phyloP scores from a whole-genome alignment of 2,329 filamentous ascomycete genomes.

The Pyricularia pennisetigena region DNA sequence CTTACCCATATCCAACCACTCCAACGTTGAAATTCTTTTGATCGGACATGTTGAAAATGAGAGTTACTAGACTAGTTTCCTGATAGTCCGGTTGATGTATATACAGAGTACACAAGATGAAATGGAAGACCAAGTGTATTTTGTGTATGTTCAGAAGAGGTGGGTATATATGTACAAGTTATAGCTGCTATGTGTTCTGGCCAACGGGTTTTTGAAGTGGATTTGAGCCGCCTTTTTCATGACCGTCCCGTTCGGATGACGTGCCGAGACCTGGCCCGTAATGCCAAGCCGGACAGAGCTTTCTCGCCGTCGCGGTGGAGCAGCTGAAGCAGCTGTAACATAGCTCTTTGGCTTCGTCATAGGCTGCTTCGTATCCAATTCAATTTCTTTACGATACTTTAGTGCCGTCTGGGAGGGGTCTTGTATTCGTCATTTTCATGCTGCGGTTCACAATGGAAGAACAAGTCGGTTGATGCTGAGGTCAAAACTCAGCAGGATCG shows the following conservation, averaged over 20 bases:
- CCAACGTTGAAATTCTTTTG: constrained; percentile 15
- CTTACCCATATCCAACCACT: constrained; percentile 18
- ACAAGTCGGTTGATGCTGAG: not conserved
- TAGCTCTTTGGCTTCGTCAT: not conserved
- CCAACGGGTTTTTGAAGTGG: not conserved
- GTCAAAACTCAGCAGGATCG: no score
- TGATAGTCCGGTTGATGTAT: not conserved
- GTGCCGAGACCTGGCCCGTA: not conserved
- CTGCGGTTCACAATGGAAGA: not conserved
- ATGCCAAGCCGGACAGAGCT: not conserved
- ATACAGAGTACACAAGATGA: not conserved
- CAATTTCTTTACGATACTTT: not conserved
- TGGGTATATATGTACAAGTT: not conserved
- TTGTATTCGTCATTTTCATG: not conserved
- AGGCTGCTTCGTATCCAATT: not conserved
- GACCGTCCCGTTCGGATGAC: not conserved
- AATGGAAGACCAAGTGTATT: not conserved
- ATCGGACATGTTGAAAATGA: not conserved
- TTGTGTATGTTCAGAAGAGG: not conserved
- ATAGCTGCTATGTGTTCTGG: not conserved
- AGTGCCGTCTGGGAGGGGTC: not conserved
- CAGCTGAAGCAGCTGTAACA: not conserved
- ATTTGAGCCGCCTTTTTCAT: not conserved
- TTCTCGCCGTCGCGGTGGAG: not conserved
- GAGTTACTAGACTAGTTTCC: not conserved